Conservation (phyloP, 768 basidiomycete species). For the Termitomyces sp. region DNA sequence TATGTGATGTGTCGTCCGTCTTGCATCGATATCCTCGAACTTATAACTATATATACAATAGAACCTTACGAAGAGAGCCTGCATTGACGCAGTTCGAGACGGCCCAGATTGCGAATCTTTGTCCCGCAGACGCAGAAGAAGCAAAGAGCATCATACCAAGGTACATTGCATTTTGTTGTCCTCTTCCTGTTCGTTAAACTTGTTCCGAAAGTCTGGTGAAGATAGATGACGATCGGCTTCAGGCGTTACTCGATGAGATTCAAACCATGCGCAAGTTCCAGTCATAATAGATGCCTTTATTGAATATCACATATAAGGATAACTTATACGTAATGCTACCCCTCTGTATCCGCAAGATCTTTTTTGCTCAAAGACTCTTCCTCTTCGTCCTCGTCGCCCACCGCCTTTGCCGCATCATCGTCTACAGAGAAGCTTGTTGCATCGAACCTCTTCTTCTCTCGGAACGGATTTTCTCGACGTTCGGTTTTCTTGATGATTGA, state of each 20-base stretch:
- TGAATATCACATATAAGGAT: background rate
- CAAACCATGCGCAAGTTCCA: slow-evolving; percentile 92
- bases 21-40: background rate
- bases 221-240: slow-evolving; percentile 84
- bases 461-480: slow-evolving; percentile 60
- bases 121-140: slow-evolving; percentile 85
- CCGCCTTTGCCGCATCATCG: slow-evolving; percentile 28
- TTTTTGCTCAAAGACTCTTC: slow-evolving; percentile 38
- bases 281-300: slow-evolving; percentile 40
- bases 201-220: slow-evolving; percentile 65
- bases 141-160: slow-evolving; percentile 91
- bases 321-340: slow-evolving; percentile 25
- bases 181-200: background rate
- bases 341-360: slow-evolving; percentile 53
- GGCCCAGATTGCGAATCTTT: slow-evolving; percentile 89
- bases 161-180: slow-evolving; percentile 33
- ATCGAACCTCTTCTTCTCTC: slow-evolving; percentile 68
- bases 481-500: slow-evolving; percentile 66
- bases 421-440: slow-evolving; percentile 48
- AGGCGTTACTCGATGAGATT: slow-evolving; percentile 81
- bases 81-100: slow-evolving; percentile 88
- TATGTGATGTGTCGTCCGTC: slow-evolving; percentile 34
- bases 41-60: slow-evolving; percentile 24
- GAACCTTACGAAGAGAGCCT: slow-evolving; percentile 76
- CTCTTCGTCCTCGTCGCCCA: slow-evolving; percentile 36